Conservation (phyloP, 345 rosid genomes). For the Hibiscus trionum region DNA sequence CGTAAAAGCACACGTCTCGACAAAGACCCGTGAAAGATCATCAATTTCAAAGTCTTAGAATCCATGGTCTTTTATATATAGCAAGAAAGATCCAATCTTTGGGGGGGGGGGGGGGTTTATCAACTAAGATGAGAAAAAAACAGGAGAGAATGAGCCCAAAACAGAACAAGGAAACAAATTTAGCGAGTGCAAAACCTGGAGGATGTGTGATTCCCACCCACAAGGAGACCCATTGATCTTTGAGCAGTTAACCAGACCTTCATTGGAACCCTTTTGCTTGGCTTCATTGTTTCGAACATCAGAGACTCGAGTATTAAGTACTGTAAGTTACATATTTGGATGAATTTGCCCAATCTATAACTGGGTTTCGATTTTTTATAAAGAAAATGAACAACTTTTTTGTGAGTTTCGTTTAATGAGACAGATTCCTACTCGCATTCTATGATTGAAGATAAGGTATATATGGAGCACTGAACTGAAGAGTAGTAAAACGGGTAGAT, state of each 20-base stretch:
- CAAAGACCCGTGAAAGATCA: slow-evolving; percentile 38
- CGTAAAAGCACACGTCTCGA: slow-evolving; percentile 62
- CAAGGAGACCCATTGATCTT: slow-evolving; percentile 76
- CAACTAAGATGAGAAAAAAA: slow-evolving; percentile 25
- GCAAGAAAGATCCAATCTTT: slow-evolving; percentile 6
- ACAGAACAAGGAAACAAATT: not conserved
- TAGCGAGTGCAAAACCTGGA: slow-evolving; percentile 98
- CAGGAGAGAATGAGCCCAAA: slow-evolving; percentile 29
- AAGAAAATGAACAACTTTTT: no score
- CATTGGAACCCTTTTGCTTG: slow-evolving; percentile 36
- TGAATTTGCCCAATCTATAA: not conserved
- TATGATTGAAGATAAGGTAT: no score
- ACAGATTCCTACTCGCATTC: no score
- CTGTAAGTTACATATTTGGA: slow-evolving; percentile 1
- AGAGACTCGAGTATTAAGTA: slow-evolving; percentile 13
- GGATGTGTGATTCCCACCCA: slow-evolving; percentile 99
- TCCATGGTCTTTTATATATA: slow-evolving; percentile 30
- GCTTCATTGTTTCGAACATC: slow-evolving; percentile 7
- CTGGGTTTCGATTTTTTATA: not conserved
- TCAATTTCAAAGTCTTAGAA: slow-evolving; percentile 35
- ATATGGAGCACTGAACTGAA: no score
- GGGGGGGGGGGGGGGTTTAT: slow-evolving; percentile 8
- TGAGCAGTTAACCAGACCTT: slow-evolving; percentile 66
- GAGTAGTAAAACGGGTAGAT: not conserved
- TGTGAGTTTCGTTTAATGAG: no score